These are phyloP conservation scores for Aspergillus sp. DNA, from an alignment of 2,329 filamentous ascomycete species.

Conservation along the genomic window DNA sequence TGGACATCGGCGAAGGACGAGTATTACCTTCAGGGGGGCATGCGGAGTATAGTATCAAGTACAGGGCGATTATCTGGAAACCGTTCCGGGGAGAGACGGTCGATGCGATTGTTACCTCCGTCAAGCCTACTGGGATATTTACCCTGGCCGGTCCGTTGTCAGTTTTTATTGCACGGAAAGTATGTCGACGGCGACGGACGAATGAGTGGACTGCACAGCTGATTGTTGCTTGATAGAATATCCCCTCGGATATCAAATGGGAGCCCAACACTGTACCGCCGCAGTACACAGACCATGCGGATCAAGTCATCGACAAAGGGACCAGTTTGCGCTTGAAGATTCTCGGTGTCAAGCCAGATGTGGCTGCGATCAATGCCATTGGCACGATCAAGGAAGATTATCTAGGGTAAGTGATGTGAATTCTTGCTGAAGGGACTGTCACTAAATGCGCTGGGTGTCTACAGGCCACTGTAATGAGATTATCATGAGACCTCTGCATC, in stretches of 20 bases:
- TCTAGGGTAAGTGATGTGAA: conserved; percentile 33
- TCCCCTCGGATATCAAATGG: conserved; percentile 85
- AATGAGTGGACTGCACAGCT: background rate
- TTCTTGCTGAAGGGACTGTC: background rate
- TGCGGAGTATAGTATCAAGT: conserved; percentile 90
- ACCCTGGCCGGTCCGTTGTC: conserved; percentile 42
- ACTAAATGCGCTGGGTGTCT: conserved; percentile 7
- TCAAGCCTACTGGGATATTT: conserved; percentile 82
- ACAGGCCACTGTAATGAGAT: conserved; percentile 24
- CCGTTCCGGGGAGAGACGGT: conserved; percentile 98
- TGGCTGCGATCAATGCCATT: conserved; percentile 92
- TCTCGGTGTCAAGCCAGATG: conserved; percentile 85
- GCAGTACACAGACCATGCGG: conserved; percentile 90
- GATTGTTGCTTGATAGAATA: conserved; percentile 38
- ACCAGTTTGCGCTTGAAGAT: conserved; percentile 92
- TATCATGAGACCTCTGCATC: background rate
- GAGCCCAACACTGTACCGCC: conserved; percentile 94
- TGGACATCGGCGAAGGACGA: conserved; percentile 86
- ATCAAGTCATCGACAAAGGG: conserved; percentile 86
- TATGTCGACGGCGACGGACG: conserved; percentile 41
- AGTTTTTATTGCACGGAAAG: conserved; percentile 56
- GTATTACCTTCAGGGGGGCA: conserved; percentile 86
- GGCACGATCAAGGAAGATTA: conserved; percentile 83
- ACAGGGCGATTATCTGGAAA: conserved; percentile 93
- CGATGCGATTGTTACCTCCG: conserved; percentile 84